Evolutionary conservation across 1,139 yeast species (phyloP), one percentile per base, ranked within the genome.

Genomic region (Wickerhamomyces sp.): DNA sequence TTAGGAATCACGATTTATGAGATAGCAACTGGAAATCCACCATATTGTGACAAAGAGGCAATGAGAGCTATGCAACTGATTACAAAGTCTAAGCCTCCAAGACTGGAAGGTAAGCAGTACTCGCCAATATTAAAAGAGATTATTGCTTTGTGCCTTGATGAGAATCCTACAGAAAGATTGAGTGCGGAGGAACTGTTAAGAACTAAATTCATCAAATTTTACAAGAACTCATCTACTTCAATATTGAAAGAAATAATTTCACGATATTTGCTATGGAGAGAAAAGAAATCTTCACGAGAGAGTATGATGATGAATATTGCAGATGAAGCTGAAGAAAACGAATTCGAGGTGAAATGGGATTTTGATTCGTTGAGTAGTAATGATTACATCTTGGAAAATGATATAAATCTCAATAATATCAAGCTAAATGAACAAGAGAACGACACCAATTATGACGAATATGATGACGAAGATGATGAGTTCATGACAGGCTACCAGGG

Each of bases 11-110:
- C 98, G 0, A 71, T 89, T 8, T 94, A 81, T 63, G 99, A 94
- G 63, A 82, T 92, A 44, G 95, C 96, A 13, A 90, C 97, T 0
- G 98, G 98, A 0, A 88, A 88, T 52, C 99, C 99, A 3, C 99
- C 99, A 0, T 90, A 89, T 56, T 81, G 96, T 52, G 97, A 92
- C 49, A 88, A 87, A 52, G 98, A 92, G 55, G 96, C 96, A 1
- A 72, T 85, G 69, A 75, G 96, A 65, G 98, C 97, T 1, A 86
- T 94, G 87, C 92, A 88, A 59, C 67, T 92, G 61, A 90, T 94
- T 43, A 87, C 96, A 0, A 86, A 90, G 48, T 87, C 86, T 52
- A 87, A 90, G 37, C 98, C 98, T 6, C 96, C 98, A 3, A 71
- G 98, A 45, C 67, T 94, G 39, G 98, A 94, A 57, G 97, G 98